A percentile compares a stretch with the other conserved stretches of the same genome.
Conservation (phyloP, 352 stramenopile genomes). For the Pythium phragmitis region DNA sequence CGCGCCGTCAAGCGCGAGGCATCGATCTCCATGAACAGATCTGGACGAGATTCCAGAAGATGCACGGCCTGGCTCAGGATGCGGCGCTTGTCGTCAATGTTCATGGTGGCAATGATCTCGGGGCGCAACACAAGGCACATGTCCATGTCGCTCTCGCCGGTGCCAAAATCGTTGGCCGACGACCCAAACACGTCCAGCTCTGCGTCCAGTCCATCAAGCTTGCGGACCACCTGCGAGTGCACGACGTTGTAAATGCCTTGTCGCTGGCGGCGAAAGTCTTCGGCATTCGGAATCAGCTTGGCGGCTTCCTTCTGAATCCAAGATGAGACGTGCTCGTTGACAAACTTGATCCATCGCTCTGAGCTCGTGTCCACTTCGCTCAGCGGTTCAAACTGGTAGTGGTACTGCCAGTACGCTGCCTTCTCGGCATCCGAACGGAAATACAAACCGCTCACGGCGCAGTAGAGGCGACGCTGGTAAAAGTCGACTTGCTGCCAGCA, state of each 20-base stretch:
- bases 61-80: constrained; percentile 62
- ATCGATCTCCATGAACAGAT: constrained; percentile 71
- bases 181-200: constrained; percentile 94
- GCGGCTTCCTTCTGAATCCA: constrained; percentile 53
- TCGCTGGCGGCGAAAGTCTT: constrained; percentile 54
- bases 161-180: constrained; percentile 97
- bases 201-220: constrained; percentile 37
- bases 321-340: constrained; percentile 39
- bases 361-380: constrained; percentile 27
- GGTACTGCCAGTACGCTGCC: constrained; percentile 53
- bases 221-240: constrained; percentile 53
- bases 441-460: constrained; percentile 71
- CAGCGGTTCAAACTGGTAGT: constrained; percentile 60
- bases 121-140: constrained; percentile 87
- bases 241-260: constrained; percentile 74
- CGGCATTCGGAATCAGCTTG: constrained; percentile 60
- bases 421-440: constrained; percentile 49
- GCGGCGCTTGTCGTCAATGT: constrained; percentile 65
- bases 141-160: constrained; percentile 89
- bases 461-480: constrained; percentile 70
- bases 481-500: constrained; percentile 53
- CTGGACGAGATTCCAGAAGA: constrained; percentile 49
- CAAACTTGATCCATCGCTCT: constrained; percentile 41
- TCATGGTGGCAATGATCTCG: constrained; percentile 23
- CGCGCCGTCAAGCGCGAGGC: constrained; percentile 90